These are phyloP conservation scores for Arthrinium puccinioides DNA, from an alignment of 2,329 filamentous ascomycete genomes.

Conservation along the genomic window DNA sequence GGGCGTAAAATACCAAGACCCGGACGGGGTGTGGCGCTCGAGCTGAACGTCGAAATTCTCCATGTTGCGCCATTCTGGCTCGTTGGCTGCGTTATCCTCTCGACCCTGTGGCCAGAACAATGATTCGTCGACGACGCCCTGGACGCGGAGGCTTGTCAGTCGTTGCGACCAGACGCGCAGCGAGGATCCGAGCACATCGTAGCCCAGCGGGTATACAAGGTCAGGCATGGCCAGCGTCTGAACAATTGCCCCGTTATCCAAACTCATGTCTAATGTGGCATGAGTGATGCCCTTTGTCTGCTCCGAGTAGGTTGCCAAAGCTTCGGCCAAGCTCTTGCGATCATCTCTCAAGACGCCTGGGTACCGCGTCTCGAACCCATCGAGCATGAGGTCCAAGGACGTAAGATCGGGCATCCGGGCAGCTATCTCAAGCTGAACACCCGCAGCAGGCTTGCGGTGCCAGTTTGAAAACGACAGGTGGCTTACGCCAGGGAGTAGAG, in stretches of 20 bases:
- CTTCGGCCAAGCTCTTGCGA: constrained; percentile 1
- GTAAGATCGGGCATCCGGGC: not conserved
- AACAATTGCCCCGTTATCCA: not conserved
- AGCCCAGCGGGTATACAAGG: not conserved
- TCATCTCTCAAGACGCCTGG: constrained; percentile 1
- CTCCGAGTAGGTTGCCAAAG: not conserved
- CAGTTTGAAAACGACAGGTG: not conserved
- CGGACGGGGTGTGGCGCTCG: constrained; percentile 1
- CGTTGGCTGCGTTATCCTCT: not conserved
- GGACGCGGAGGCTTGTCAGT: not conserved
- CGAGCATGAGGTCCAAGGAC: not conserved
- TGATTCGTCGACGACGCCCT: constrained; percentile 3
- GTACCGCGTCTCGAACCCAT: constrained; percentile 1
- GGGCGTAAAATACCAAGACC: constrained; percentile 2
- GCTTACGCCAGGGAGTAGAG: not conserved
- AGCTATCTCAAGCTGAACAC: constrained; percentile 2
- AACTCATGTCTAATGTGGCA: not conserved
- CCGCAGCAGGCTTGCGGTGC: not conserved
- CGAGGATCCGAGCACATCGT: constrained; percentile 2
- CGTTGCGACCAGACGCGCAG: constrained; percentile 4
- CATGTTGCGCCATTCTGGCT: not conserved
- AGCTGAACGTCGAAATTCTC: not conserved
- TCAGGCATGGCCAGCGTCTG: constrained; percentile 1
- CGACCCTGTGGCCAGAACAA: constrained; percentile 1
- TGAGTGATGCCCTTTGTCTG: not conserved